phyloP scores from a whole-genome alignment of 495 filamentous ascomycete species.

The Saxophila tyrrhenica region DNA sequence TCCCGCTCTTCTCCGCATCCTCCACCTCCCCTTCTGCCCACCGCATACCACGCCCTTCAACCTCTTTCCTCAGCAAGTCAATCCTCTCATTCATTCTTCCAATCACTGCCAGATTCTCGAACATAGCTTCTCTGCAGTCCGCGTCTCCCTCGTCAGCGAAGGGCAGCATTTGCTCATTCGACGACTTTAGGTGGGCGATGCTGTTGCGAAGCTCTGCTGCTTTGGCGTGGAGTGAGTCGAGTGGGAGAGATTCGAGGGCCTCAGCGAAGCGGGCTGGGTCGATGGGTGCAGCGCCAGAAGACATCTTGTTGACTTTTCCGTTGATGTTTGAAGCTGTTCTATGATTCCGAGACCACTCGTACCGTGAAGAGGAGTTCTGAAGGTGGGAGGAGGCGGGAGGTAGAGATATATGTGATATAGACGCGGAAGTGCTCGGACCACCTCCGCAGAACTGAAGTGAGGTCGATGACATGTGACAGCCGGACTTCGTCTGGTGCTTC shows the following conservation, averaged over 20 bases:
- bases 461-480: not conserved
- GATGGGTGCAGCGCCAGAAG: constrained; percentile 41
- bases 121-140: constrained; percentile 57
- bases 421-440: not conserved
- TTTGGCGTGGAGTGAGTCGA: constrained; percentile 65
- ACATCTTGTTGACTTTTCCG: not conserved
- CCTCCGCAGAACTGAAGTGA: not conserved
- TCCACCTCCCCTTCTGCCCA: constrained; percentile 49
- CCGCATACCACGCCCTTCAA: constrained; percentile 58
- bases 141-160: constrained; percentile 51
- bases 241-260: constrained; percentile 61
- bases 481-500: too few species aligned
- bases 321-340: not conserved
- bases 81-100: constrained; percentile 62
- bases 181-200: constrained; percentile 68
- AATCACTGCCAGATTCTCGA: constrained; percentile 68
- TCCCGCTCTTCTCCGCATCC: constrained; percentile 3
- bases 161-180: constrained; percentile 54
- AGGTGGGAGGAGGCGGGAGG: not conserved
- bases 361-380: not conserved
- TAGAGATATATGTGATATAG: too few species aligned
- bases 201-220: constrained; percentile 71
- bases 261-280: constrained; percentile 51
- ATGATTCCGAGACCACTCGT: not conserved
- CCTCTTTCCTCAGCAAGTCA: constrained; percentile 54